Evolutionary conservation across 345 rosid species (phyloP), one percentile per base, ranked within the genome.

Genomic region (Arabidopsis suecica): DNA sequence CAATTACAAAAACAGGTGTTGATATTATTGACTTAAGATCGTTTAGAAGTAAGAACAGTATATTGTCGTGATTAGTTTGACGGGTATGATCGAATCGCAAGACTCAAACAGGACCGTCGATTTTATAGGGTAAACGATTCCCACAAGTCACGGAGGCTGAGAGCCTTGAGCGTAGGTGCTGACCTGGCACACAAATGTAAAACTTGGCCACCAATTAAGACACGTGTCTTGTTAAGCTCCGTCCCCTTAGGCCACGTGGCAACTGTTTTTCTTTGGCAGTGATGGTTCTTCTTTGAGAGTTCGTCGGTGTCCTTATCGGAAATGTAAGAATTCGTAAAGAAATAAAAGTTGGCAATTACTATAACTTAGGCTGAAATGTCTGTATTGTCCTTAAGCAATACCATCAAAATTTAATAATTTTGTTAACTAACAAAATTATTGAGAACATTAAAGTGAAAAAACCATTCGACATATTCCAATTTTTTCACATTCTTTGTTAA

Each of bases 141-240:
- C 78, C 72, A 74, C 72, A 74, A 74, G 78, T 75, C 72, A 74
- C 41, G 78, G 72, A 74, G 47, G 45, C 34, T 23, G 61, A 68
- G 16, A 68, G 16, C 3, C 12, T 22, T 10, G 59, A 9, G 37
- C 36, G 36, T 50, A 12, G 33, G 22, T 61, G 56, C 45, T 68
- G 79, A 75, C 69, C 38, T 68, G 68, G 72, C 72, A 57, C 5
- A 2, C 30, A 12, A 12, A 7, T 58, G 56, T 49, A 57, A 54
- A 50, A 44, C 60, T 22, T 32, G 72, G 69, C 69, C 68, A 53
- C 48, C 1, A 60, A 6, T 20, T 9, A 0, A 0, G 69, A 68
- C 79, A 68, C 48, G 74, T 68, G 79, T 20, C 57, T 22, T 50
- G 14, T 14, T 75, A 22, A 41, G 9, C 33, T 60, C 69, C 47